A percentile compares a stretch with the other conserved stretches of the same genome.
Evolutionary conservation across 306 rosid species (phyloP).

Genomic region (Cucurbita moschata): DNA sequence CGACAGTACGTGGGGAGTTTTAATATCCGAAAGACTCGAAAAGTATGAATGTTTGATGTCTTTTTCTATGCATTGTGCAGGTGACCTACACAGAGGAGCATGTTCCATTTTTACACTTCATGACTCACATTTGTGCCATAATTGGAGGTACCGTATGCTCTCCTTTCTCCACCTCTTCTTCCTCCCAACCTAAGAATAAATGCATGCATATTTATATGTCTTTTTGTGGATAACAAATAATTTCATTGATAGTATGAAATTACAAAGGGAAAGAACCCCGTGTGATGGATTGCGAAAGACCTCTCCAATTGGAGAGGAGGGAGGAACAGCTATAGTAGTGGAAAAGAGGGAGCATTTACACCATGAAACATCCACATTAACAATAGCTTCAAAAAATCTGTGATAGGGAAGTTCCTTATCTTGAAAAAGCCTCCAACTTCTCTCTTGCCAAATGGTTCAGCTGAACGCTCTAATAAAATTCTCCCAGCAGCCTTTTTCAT

Average conservation of each 20-base stretch:
- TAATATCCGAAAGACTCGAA: neutral
- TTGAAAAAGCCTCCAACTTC: no score
- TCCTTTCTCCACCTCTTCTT: neutral
- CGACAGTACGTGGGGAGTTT: neutral
- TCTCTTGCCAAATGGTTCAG: no score
- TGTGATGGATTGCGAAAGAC: no score
- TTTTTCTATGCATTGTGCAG: constrained; percentile 28
- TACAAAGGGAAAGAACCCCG: no score
- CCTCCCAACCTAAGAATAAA: neutral
- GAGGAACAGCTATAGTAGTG: neutral
- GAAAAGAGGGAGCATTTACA: neutral
- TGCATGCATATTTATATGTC: neutral
- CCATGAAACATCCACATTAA: neutral
- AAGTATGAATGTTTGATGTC: neutral
- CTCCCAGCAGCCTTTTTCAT: no score
- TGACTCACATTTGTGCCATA: constrained; percentile 77
- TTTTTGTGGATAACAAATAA: neutral
- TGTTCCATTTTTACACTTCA: constrained; percentile 60
- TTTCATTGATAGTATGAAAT: no score
- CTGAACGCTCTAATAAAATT: no score
- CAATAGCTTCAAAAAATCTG: neutral
- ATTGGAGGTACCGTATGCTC: constrained; percentile 51
- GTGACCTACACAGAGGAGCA: constrained; percentile 71
- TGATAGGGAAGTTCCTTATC: no score
- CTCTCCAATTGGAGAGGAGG: neutral